Evolutionary conservation across 1,284 basidiomycete genomes (phyloP).

Genomic region (Gymnopus androsaceus): DNA sequence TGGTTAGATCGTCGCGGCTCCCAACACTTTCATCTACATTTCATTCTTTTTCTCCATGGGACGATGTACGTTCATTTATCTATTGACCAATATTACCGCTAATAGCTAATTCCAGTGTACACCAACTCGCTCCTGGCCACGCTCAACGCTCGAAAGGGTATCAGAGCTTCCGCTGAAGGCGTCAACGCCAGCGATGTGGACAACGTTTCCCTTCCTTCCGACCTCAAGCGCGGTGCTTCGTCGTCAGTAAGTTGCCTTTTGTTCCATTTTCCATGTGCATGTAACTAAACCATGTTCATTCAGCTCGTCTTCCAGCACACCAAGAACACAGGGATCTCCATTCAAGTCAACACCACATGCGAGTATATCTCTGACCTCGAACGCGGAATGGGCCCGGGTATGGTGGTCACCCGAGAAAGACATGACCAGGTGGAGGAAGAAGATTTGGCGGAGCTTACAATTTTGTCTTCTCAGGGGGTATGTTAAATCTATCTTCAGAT

Average conservation of each 20-base stretch:
- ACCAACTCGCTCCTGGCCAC: conserved; percentile 51
- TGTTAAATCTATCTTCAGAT: neutral
- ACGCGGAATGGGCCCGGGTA: neutral
- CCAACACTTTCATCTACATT: conserved; percentile 46
- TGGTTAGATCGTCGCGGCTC: conserved; percentile 38
- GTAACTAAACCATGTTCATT: neutral
- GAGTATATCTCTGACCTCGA: conserved; percentile 9
- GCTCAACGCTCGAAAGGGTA: conserved; percentile 45
- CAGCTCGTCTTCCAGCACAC: neutral
- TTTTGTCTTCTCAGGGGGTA: neutral
- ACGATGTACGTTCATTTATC: conserved; percentile 35
- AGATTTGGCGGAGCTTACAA: neutral
- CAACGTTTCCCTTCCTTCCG: neutral
- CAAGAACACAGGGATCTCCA: conserved; percentile 13
- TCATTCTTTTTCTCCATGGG: conserved; percentile 53
- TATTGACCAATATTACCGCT: neutral
- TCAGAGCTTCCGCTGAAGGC: conserved; percentile 32
- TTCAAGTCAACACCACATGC: conserved; percentile 16
- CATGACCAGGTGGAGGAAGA: neutral
- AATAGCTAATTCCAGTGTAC: conserved; percentile 36
- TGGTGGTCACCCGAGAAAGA: neutral
- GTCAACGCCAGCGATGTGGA: conserved; percentile 22
- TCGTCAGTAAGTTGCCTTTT: neutral
- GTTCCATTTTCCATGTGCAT: neutral
- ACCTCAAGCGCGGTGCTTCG: neutral